Base-by-base conservation (phyloP, 179 eudicot genomes). In the Beta lomatogona region DNA sequence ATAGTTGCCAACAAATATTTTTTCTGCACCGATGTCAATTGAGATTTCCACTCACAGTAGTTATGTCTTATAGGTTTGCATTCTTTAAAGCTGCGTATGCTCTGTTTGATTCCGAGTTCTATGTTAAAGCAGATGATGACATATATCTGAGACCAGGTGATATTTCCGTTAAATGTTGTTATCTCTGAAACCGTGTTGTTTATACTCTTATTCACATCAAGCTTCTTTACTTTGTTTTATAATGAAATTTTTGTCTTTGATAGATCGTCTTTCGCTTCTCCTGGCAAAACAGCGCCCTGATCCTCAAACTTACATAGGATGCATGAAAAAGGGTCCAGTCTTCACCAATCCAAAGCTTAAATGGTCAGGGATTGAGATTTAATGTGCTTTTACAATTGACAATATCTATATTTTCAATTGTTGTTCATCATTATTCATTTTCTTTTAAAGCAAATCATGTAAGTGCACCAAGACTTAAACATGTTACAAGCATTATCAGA, bases 311-410 rank as follows among this genome's bases (percentile, higher is more conserved):
- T 95, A 95, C 79, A 86, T 95, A 71, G 99, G 99, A 79, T 95
- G 99, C 90, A 87, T 95, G 99, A 95, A 95, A 73, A 95, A 95
- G 80, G 99, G 99, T 60, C 98, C 97, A 31, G 98, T 95, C 74
- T 93, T 95, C 84, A 93, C 97, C 36, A 94, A 91, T 81, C 93
- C 97, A 4, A 91, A 89, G 75, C 93, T 92, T 45, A 93, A 95
- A 93, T 95, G 98, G 98, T 95, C 81, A 83, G 97, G 58, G 25
- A 69, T 67, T 77, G 9, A 1, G 59, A 53, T 52, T 61, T 71
- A 46, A 0, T 64, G 55, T 78, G 31, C 69, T 66, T 67, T 46
- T 19, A 78, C 73, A 10, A 19, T 50, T 78, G 28, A 16, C 72
- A 14, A 7, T 45, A 50, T 19, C 36, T 55, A 36, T 64, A 0